phyloP scores from a whole-genome alignment of 2,329 filamentous ascomycete species.

The Pseudocercospora crystallina region DNA sequence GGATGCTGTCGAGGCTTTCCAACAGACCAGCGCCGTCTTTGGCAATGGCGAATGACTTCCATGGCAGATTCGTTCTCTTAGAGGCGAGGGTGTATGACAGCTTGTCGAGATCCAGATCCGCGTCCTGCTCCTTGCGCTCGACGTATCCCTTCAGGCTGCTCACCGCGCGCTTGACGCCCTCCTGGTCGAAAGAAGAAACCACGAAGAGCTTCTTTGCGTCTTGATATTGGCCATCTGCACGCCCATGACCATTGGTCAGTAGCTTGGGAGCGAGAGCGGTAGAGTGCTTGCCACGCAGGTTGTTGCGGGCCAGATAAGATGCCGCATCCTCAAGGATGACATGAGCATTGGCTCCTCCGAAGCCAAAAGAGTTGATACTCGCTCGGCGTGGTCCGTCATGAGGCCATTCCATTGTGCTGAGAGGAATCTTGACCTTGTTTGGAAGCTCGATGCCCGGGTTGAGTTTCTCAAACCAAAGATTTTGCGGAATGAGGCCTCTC shows the following conservation, averaged over 20 bases:
- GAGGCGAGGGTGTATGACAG: constrained; percentile 15
- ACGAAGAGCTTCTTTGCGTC: background rate
- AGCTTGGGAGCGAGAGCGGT: background rate
- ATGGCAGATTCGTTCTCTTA: constrained; percentile 2
- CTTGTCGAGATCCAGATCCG: background rate
- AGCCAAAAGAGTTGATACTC: constrained; percentile 26
- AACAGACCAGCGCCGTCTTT: background rate
- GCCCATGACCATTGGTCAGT: background rate
- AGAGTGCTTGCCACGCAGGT: background rate
- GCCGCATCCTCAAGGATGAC: constrained; percentile 23
- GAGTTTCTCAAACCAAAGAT: constrained; percentile 22
- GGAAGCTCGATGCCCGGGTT: constrained; percentile 31
- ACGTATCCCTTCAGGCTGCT: background rate
- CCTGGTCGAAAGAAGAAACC: constrained; percentile 6
- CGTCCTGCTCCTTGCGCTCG: background rate
- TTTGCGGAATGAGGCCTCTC: constrained; percentile 27
- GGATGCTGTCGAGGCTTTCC: background rate
- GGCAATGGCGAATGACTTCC: constrained; percentile 9
- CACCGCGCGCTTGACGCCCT: constrained; percentile 1
- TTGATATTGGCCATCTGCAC: background rate
- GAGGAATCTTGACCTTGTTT: constrained; percentile 1
- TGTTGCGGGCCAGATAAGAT: constrained; percentile 1
- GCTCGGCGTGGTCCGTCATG: constrained; percentile 4
- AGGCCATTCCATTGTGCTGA: constrained; percentile 1
- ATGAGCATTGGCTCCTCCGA: constrained; percentile 31